These are phyloP conservation scores for Symbiodinium pilosum DNA, from an alignment of 73 alveolate genomes.

Conservation along the genomic window DNA sequence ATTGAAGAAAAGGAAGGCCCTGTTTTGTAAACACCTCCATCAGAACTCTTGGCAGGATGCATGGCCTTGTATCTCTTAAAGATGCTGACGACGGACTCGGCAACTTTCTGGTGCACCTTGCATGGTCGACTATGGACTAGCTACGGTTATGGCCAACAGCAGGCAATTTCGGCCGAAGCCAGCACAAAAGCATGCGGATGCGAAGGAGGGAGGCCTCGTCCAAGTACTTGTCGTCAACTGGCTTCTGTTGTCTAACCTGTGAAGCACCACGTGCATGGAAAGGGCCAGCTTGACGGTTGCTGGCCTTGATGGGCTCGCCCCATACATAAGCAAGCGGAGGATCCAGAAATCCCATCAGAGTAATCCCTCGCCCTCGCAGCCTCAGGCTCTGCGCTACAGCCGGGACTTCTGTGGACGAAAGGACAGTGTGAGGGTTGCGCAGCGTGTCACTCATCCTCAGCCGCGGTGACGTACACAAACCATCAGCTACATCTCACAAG, in stretches of 20 bases:
- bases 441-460: slow-evolving; percentile 66
- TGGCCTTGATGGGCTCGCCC: slow-evolving; percentile 84
- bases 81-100: slow-evolving; percentile 55
- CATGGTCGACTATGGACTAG: too few relatives aligned
- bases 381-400: not conserved
- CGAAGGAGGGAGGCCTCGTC: too few relatives aligned
- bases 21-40: too few relatives aligned
- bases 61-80: slow-evolving; percentile 73
- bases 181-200: too few relatives aligned
- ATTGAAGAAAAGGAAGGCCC: not conserved
- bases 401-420: not conserved
- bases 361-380: slow-evolving; percentile 67
- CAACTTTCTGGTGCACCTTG: slow-evolving; percentile 55
- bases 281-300: not conserved
- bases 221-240: slow-evolving; percentile 70
- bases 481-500: too few relatives aligned
- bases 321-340: slow-evolving; percentile 67
- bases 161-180: too few relatives aligned
- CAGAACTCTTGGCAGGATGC: not conserved
- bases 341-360: slow-evolving; percentile 87
- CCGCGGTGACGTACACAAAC: not conserved
- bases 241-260: slow-evolving; percentile 74
- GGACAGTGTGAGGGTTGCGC: not conserved
- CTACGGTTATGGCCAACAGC: too few relatives aligned
- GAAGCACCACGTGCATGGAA: not conserved